Conservation (phyloP, 2,329 filamentous ascomycete species). For the Thielaviopsis euricoi region DNA sequence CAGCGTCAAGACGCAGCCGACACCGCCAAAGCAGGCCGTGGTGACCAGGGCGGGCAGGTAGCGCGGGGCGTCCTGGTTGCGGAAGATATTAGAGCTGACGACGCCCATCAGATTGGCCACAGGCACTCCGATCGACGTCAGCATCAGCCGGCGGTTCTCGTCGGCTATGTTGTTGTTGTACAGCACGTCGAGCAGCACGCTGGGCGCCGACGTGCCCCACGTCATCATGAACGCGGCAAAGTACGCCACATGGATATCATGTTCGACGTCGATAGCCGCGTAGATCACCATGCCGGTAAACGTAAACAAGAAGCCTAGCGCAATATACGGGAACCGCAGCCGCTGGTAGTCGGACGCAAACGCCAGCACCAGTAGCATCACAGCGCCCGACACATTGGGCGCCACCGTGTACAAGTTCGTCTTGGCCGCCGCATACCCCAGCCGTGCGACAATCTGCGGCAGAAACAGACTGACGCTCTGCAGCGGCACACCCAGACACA, state of each 20-base stretch:
- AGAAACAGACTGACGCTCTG: slow-evolving; percentile 38
- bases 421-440: slow-evolving; percentile 32
- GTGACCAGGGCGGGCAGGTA: slow-evolving; percentile 51
- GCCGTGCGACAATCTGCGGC: slow-evolving; percentile 35
- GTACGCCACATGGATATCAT: slow-evolving; percentile 50
- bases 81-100: slow-evolving; percentile 53
- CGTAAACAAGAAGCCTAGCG: slow-evolving; percentile 55
- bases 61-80: slow-evolving; percentile 44
- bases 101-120: slow-evolving; percentile 63
- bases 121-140: slow-evolving; percentile 58
- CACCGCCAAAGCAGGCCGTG: slow-evolving; percentile 46
- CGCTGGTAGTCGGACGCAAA: slow-evolving; percentile 51
- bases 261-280: slow-evolving; percentile 47
- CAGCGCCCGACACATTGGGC: slow-evolving; percentile 58
- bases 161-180: slow-evolving; percentile 76
- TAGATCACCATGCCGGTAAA: slow-evolving; percentile 69
- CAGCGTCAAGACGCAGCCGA: slow-evolving; percentile 37
- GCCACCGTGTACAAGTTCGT: slow-evolving; percentile 74
- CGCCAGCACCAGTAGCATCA: slow-evolving; percentile 54
- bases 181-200: slow-evolving; percentile 47
- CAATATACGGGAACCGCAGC: slow-evolving; percentile 59
- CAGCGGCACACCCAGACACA: slow-evolving; percentile 42
- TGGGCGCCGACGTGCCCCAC: slow-evolving; percentile 61
- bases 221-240: slow-evolving; percentile 72
- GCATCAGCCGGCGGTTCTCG: slow-evolving; percentile 52